Base-by-base conservation (phyloP, 2,329 filamentous ascomycete species). In the Penicillium sp. region DNA sequence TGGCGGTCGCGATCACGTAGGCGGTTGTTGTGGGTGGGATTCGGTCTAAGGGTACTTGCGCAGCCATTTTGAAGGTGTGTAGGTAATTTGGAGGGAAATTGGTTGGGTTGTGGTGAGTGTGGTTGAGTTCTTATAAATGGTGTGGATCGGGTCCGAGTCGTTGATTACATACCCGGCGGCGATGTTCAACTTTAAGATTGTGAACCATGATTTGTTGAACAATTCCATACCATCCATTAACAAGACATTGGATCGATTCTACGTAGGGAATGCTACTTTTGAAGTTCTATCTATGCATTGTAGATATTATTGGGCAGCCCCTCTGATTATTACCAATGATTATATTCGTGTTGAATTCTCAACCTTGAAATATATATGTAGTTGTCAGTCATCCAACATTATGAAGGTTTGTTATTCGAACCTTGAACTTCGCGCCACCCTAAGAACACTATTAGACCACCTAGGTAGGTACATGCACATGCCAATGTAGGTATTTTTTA, bases 1-100 rank as follows among this genome's bases (percentile, higher is more conserved):
- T 83, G 62, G 87, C 87, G 19, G 90, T 92, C 54, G 87, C 86
- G 61, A 93, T 78, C 46, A 92, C 80, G 56, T 92, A 81, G 59
- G 85, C 83, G 14, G 78, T 76, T 13, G 81, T 81, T 4, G 82
- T 84, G 3, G 84, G 81, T 14, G 82, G 76, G 24, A 76, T 56
- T 33, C 71, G 73, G 33, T 81, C 75, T 26, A 73, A 27, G 3
- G 71, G 52, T 33, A 66, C 57, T 21, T 68, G 63, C 10, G 68
- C 68, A 21, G 73, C 63, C 73, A 75, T 76, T 54, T 44, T 58
- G 33, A 39, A 26, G 39, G 9, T 31, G 7, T 5, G 21, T 19
- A 26, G 9, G 43, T 39, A 29, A 24, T 29, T 39, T 16, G 35
- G 16, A n/a, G 22, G 22, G 24, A 7, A 49, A 33, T 50, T 31